phyloP scores from a whole-genome alignment of 345 rosid species.

The Eutrema yunnanense region DNA sequence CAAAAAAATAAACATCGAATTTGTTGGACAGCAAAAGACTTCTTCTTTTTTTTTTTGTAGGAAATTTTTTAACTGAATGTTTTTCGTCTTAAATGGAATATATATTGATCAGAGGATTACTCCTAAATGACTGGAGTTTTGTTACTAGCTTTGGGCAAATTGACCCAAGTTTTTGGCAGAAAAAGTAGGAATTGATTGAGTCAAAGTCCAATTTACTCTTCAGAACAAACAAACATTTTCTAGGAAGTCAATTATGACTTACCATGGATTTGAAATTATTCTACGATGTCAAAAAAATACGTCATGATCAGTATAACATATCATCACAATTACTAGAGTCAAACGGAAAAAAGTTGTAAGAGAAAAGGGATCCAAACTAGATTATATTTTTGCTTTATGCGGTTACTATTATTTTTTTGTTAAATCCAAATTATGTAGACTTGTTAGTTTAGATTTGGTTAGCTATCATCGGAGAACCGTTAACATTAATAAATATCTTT shows the following conservation, averaged over 20 bases:
- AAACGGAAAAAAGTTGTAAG: background rate
- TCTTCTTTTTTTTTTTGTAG: background rate
- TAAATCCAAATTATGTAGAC: background rate
- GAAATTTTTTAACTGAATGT: background rate
- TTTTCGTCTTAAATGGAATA: background rate
- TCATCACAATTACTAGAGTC: background rate
- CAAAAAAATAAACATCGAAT: background rate
- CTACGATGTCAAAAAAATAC: background rate
- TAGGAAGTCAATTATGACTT: background rate
- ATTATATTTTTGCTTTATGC: background rate
- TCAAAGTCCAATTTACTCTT: slow-evolving; percentile 1
- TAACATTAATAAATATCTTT: background rate
- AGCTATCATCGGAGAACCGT: background rate
- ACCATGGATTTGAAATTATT: background rate
- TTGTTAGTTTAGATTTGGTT: background rate
- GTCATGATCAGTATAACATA: background rate
- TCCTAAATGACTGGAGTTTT: slow-evolving; percentile 12
- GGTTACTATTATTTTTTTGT: background rate
- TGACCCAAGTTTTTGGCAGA: slow-evolving; percentile 14
- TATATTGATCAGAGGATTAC: slow-evolving; percentile 3
- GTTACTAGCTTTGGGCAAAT: background rate
- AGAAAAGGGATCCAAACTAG: background rate
- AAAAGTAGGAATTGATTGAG: slow-evolving; percentile 20
- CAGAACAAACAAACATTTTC: background rate
- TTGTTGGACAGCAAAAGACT: background rate